Evolutionary conservation across 2,329 filamentous ascomycete species (phyloP).

Genomic region (Didymella lethalis): DNA sequence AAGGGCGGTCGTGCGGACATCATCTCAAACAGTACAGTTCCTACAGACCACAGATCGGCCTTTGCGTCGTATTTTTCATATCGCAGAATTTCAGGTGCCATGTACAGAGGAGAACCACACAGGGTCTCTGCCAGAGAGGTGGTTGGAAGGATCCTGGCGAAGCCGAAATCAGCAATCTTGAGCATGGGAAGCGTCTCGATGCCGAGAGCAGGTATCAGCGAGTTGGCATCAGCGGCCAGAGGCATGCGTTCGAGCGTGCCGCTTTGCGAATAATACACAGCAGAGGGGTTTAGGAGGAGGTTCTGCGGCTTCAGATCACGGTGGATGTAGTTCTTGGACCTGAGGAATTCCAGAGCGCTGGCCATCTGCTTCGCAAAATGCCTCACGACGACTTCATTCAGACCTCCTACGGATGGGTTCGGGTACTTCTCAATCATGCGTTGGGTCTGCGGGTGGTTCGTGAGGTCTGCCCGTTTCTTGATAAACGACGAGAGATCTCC

Average conservation of each 20-base stretch:
- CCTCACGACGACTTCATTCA: slow-evolving; percentile 94
- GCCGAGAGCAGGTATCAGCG: slow-evolving; percentile 80
- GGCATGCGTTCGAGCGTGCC: slow-evolving; percentile 64
- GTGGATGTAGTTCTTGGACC: slow-evolving; percentile 86
- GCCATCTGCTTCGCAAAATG: slow-evolving; percentile 96
- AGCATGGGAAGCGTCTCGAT: slow-evolving; percentile 89
- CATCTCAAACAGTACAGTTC: slow-evolving; percentile 96
- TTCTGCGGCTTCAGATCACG: slow-evolving; percentile 98
- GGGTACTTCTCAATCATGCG: slow-evolving; percentile 96
- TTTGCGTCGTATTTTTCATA: slow-evolving; percentile 98
- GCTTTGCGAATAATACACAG: slow-evolving; percentile 68
- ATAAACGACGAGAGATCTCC: slow-evolving; percentile 96
- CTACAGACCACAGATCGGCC: slow-evolving; percentile 96
- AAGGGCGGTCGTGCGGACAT: slow-evolving; percentile 89
- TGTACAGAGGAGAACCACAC: slow-evolving; percentile 95
- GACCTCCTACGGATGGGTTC: slow-evolving; percentile 79
- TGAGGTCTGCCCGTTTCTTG: slow-evolving; percentile 86
- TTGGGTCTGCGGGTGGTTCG: slow-evolving; percentile 79
- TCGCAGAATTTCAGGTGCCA: slow-evolving; percentile 96
- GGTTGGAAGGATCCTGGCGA: slow-evolving; percentile 87
- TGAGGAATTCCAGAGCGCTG: slow-evolving; percentile 88
- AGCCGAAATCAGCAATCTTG: slow-evolving; percentile 98
- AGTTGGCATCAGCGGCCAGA: slow-evolving; percentile 81
- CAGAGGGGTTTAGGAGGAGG: slow-evolving; percentile 84
- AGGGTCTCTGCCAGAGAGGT: slow-evolving; percentile 94